Evolutionary conservation across 768 basidiomycete genomes (phyloP).

Genomic region (Trametes cinnabarina): DNA sequence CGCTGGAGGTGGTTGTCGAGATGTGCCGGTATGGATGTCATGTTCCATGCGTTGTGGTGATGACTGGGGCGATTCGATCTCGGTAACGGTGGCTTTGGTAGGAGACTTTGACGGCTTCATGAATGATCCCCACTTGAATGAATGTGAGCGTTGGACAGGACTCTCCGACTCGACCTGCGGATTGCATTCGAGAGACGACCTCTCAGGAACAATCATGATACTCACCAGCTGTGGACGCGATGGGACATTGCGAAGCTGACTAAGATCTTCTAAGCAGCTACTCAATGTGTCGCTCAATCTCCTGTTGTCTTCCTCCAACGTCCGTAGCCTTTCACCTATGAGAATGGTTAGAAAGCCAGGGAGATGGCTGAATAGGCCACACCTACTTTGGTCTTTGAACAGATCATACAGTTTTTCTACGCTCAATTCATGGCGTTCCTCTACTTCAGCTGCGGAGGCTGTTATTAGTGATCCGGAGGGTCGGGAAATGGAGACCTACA

Average conservation of each 20-base stretch:
- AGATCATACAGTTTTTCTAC: slow-evolving; percentile 65
- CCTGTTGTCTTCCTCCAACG: slow-evolving; percentile 77
- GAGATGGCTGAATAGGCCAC: background rate
- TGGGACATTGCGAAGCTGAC: slow-evolving; percentile 33
- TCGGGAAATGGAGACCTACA: slow-evolving; percentile 49
- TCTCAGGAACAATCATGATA: background rate
- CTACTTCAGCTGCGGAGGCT: slow-evolving; percentile 49
- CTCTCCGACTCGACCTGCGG: slow-evolving; percentile 22
- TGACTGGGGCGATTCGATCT: slow-evolving; percentile 70
- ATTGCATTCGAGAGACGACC: background rate
- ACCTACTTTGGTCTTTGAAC: slow-evolving; percentile 72
- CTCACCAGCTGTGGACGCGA: slow-evolving; percentile 11
- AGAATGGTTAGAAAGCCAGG: background rate
- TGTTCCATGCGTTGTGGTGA: slow-evolving; percentile 80
- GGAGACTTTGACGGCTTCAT: slow-evolving; percentile 77
- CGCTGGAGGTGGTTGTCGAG: slow-evolving; percentile 9
- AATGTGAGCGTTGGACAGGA: slow-evolving; percentile 66
- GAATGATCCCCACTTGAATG: slow-evolving; percentile 88
- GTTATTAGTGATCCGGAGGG: background rate
- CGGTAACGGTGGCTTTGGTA: slow-evolving; percentile 53
- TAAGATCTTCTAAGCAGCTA: slow-evolving; percentile 64
- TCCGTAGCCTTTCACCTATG: slow-evolving; percentile 64
- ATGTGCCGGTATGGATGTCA: slow-evolving; percentile 40
- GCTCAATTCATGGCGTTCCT: slow-evolving; percentile 54
- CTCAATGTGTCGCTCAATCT: slow-evolving; percentile 62